Percentiles rank a stretch among this genome's conserved stretches.
Evolutionary conservation across 805 yeast species (phyloP).

Genomic region (Candida suzukii): DNA sequence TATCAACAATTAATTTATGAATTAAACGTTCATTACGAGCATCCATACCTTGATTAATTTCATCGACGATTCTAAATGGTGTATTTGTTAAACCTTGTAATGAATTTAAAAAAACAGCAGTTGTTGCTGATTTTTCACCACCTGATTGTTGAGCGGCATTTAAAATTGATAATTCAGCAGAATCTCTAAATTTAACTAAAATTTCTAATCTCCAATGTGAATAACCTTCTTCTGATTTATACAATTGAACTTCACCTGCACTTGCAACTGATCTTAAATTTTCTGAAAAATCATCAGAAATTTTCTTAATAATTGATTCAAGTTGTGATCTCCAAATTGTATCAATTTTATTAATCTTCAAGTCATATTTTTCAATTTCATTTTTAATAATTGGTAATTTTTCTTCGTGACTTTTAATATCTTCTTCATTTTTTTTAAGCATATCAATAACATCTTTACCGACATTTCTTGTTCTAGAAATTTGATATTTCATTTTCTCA

Average conservation of each 20-base stretch:
- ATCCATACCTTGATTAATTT: conserved; percentile 99
- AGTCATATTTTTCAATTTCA: conserved; percentile 29
- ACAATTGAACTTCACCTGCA: conserved; percentile 71
- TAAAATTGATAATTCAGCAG: conserved; percentile 58
- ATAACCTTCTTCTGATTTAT: conserved; percentile 43
- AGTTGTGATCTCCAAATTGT: conserved; percentile 58
- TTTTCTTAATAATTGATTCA: conserved; percentile 39
- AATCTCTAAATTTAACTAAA: conserved; percentile 77
- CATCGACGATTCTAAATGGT: conserved; percentile 94
- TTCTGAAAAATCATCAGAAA: conserved; percentile 58
- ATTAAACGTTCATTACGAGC: conserved; percentile 83
- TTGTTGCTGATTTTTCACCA: conserved; percentile 95
- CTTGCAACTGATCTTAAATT: conserved; percentile 74
- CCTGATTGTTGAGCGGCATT: conserved; percentile 94
- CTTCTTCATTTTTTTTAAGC: conserved; percentile 31
- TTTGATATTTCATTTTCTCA: conserved; percentile 34
- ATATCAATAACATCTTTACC: conserved; percentile 20
- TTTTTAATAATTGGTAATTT: conserved; percentile 30
- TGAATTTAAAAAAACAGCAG: conserved; percentile 84
- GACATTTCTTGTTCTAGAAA: conserved; percentile 19
- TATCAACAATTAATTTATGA: conserved; percentile 76
- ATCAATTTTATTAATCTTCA: conserved; percentile 22
- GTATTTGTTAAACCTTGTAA: conserved; percentile 82
- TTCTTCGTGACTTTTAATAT: conserved; percentile 28
- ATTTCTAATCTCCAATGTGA: conserved; percentile 81